phyloP scores from a whole-genome alignment of 805 yeast species.

The Saccharomycopsis malanga region DNA sequence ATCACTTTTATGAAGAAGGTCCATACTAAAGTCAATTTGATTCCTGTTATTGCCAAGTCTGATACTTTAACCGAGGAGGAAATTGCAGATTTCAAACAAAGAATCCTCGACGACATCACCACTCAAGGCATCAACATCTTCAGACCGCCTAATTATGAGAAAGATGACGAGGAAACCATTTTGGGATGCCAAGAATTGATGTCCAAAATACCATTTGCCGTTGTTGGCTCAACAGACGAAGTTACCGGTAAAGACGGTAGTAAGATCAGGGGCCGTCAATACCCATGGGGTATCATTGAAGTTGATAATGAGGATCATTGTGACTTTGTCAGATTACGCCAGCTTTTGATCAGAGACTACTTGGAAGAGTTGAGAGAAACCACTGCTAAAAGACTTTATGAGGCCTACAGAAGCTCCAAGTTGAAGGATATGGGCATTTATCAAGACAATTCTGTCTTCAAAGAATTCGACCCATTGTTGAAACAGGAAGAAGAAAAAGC shows the following conservation, averaged over 20 bases:
- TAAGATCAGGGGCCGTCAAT: slow-evolving; percentile 78
- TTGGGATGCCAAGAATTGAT: slow-evolving; percentile 59
- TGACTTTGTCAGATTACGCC: slow-evolving; percentile 85
- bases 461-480: slow-evolving; percentile 86
- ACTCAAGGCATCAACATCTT: slow-evolving; percentile 71
- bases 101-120: slow-evolving; percentile 70
- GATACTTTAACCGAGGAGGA: slow-evolving; percentile 91
- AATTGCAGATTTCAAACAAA: slow-evolving; percentile 62
- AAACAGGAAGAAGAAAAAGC: slow-evolving; percentile 92
- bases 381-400: slow-evolving; percentile 72
- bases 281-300: slow-evolving; percentile 97
- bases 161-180: slow-evolving; percentile 79
- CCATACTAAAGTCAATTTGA: slow-evolving; percentile 85
- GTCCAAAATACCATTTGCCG: slow-evolving; percentile 81
- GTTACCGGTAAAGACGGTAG: slow-evolving; percentile 64
- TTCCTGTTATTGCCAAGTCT: slow-evolving; percentile 91
- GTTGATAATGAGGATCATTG: slow-evolving; percentile 91
- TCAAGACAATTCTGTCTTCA: slow-evolving; percentile 90
- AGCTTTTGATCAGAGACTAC: slow-evolving; percentile 79
- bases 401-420: slow-evolving; percentile 82
- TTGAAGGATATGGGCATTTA: slow-evolving; percentile 75
- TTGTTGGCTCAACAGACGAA: slow-evolving; percentile 79
- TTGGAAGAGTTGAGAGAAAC: slow-evolving; percentile 90
- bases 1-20: slow-evolving; percentile 80
- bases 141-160: slow-evolving; percentile 61